phyloP scores from a whole-genome alignment of 2,329 filamentous ascomycete species.

The Diaporthe helianthi region DNA sequence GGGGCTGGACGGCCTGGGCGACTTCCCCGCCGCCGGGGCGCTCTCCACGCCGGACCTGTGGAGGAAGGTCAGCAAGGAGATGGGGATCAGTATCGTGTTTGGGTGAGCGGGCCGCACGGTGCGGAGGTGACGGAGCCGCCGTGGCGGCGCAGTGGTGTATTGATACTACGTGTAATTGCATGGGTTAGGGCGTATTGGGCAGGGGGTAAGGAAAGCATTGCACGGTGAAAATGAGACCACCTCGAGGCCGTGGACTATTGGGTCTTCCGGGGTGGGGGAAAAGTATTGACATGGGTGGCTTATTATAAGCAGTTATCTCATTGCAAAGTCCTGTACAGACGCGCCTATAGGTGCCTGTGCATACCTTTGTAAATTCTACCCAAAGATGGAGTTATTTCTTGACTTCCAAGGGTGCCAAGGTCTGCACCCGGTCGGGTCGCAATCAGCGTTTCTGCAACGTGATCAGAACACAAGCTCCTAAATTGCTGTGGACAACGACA shows the following conservation, averaged over 20 bases:
- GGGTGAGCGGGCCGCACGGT: slow-evolving; percentile 50
- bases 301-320: not conserved
- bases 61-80: slow-evolving; percentile 63
- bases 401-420: too few relatives aligned
- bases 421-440: too few relatives aligned
- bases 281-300: slow-evolving; percentile 15
- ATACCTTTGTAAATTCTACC: not conserved
- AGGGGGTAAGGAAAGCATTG: slow-evolving; percentile 16
- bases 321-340: slow-evolving; percentile 5
- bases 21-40: not conserved
- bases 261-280: slow-evolving; percentile 1
- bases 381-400: not conserved
- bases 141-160: slow-evolving; percentile 2
- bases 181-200: slow-evolving; percentile 16
- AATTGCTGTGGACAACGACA: not conserved
- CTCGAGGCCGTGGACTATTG: not conserved
- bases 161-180: slow-evolving; percentile 18
- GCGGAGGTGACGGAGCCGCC: not conserved
- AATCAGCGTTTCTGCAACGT: not conserved
- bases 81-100: slow-evolving; percentile 66
- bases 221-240: slow-evolving; percentile 6
- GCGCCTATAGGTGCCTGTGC: not conserved
- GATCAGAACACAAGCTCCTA: not conserved
- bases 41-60: slow-evolving; percentile 52
- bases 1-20: slow-evolving; percentile 4